Evolutionary conservation across 1,284 basidiomycete species (phyloP), one percentile per base, ranked within the genome.

Genomic region (Moesziomyces parantarcticus): DNA sequence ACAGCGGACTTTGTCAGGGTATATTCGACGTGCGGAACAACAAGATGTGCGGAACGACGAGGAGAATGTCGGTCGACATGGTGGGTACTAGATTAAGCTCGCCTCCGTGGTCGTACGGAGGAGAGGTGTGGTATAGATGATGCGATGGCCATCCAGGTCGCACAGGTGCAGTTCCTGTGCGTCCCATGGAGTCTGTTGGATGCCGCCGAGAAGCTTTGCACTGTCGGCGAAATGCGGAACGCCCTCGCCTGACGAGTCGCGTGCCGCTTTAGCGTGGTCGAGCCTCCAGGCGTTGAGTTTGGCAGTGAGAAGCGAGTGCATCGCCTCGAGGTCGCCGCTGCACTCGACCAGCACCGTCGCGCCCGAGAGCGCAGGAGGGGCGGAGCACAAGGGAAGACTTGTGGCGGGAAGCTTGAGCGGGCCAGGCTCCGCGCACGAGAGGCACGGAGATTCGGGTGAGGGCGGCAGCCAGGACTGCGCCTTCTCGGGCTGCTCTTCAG

Each of bases 161-260:
- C 59, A 63, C 29, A 75, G 46, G 14, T 65, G 68, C 46, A 75
- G 54, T 60, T 75, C 71, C 50, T 75, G 71, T 32, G 66, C 57
- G n/a, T 64, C 46, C 67, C 71, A 71, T 18, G 62, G 52, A 9
- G 58, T 70, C 46, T 65, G 56, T 45, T 66, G 67, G 21, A 75
- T 62, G 3, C 48, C 55, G 50, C 47, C 54, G 13, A 75, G 53
- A 6, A 70, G 44, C 20, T 34, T 47, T 23, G 67, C 58, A 34
- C 41, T 25, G 20, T 69, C 54, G 21, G 18, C 6, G 25, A 40
- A 43, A 22, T 23, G 44, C 23, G 21, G 44, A 8, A 16, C 21
- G 18, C 48, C 41, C 45, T 40, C 54, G 29, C 29, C 34, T 13
- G 14, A 26, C 18, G 43, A 21, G 3, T 50, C 20, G 25, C 41